Evolutionary conservation across 2,329 filamentous ascomycete species (phyloP).

Genomic region (Cryphonectria nitschkei): DNA sequence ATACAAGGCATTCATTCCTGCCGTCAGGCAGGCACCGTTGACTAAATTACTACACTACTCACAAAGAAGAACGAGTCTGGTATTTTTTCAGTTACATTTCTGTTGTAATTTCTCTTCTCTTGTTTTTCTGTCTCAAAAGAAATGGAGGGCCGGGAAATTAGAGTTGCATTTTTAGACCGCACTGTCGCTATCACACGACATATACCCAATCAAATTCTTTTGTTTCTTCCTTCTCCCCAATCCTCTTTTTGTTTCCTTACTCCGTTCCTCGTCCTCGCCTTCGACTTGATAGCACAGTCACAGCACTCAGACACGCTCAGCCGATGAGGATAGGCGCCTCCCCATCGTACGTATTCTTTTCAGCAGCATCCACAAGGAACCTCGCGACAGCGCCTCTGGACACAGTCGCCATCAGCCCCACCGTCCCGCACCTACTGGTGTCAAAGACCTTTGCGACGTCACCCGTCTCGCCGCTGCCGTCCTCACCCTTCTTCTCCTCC

Average conservation of each 20-base stretch:
- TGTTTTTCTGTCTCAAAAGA: neutral
- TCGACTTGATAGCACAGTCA: neutral
- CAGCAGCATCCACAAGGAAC: conserved; percentile 44
- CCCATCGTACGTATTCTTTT: conserved; percentile 40
- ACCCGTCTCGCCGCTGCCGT: neutral
- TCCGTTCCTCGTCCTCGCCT: neutral
- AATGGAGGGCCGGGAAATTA: neutral
- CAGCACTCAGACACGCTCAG: neutral
- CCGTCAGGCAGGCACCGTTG: neutral
- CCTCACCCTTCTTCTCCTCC: conserved; percentile 1
- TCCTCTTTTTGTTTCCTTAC: neutral
- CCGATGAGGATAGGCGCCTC: conserved; percentile 16
- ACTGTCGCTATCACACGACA: conserved; percentile 16
- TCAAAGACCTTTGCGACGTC: conserved; percentile 1
- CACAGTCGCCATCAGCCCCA: conserved; percentile 39
- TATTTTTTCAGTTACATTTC: neutral
- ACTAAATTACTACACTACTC: too few species aligned
- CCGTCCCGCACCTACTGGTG: conserved; percentile 39
- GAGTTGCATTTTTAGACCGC: conserved; percentile 3
- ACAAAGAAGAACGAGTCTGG: neutral
- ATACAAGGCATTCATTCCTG: neutral
- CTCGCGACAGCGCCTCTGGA: conserved; percentile 40
- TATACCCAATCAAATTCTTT: conserved; percentile 7
- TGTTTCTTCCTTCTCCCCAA: neutral
- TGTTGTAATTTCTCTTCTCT: too few species aligned